Percentiles rank a stretch among this genome's conserved stretches.
Conservation (phyloP, 2,329 filamentous ascomycete genomes). For the Penicillium sp. region DNA sequence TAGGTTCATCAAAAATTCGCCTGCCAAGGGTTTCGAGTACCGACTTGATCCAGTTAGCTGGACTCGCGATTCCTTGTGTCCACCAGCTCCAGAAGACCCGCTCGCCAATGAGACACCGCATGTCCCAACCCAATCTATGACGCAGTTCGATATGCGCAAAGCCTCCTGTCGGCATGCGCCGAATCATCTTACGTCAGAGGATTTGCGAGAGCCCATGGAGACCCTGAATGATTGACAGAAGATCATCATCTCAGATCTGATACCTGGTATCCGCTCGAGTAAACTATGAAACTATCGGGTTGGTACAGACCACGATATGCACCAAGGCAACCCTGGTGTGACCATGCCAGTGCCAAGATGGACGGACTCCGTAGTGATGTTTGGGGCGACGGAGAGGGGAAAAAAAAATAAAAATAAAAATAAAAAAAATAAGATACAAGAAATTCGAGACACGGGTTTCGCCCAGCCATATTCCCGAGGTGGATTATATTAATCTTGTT, state of each 20-base stretch:
- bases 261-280: not conserved
- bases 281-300: not conserved
- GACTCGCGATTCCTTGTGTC: not conserved
- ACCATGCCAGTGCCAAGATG: not conserved
- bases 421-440: not conserved
- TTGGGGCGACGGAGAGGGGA: not conserved
- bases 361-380: not conserved
- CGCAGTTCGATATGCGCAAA: slow-evolving; percentile 7
- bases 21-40: not conserved
- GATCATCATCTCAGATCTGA: slow-evolving; percentile 18
- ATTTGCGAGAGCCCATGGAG: not conserved
- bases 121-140: slow-evolving; percentile 9
- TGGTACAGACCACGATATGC: not conserved
- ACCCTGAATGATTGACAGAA: slow-evolving; percentile 13
- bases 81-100: slow-evolving; percentile 1
- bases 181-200: slow-evolving; percentile 17
- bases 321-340: slow-evolving; percentile 1
- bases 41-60: not conserved
- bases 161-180: slow-evolving; percentile 15
- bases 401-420: not conserved
- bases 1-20: not conserved
- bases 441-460: not conserved
- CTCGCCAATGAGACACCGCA: slow-evolving; percentile 5
- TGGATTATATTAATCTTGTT: not conserved
- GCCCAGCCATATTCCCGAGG: not conserved